These are phyloP conservation scores for Nannochloris sp. DNA, from an alignment of 139 green algal species.

Conservation along the genomic window DNA sequence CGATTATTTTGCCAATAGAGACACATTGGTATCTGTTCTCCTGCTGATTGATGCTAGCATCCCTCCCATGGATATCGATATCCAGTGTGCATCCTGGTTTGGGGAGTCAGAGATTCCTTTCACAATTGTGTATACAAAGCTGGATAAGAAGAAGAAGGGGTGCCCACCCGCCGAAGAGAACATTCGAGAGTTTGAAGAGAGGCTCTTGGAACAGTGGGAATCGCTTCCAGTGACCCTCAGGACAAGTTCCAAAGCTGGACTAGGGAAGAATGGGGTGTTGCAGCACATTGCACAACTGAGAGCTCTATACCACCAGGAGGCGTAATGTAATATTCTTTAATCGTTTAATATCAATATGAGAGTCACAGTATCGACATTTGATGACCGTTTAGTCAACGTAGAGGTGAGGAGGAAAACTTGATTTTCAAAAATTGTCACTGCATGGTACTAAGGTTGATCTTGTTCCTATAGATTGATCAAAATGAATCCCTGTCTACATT, in stretches of 20 bases:
- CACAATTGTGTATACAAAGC: slow-evolving; percentile 75
- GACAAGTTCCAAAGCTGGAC: slow-evolving; percentile 31
- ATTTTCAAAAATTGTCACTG: not conserved
- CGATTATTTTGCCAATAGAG: slow-evolving; percentile 72
- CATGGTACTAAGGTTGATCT: not conserved
- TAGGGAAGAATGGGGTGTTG: slow-evolving; percentile 49
- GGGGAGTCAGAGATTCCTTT: slow-evolving; percentile 55
- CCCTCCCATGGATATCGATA: slow-evolving; percentile 62
- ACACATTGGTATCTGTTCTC: slow-evolving; percentile 78
- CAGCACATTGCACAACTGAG: slow-evolving; percentile 46
- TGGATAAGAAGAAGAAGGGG: slow-evolving; percentile 67
- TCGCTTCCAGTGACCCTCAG: slow-evolving; percentile 36
- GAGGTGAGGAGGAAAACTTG: slow-evolving; percentile 22
- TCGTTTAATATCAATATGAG: slow-evolving; percentile 34
- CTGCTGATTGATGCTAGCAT: slow-evolving; percentile 85
- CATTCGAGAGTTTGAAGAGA: slow-evolving; percentile 38
- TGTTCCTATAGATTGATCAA: slow-evolving; percentile 44
- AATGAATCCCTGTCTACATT: slow-evolving; percentile 45
- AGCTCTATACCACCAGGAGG: slow-evolving; percentile 1
- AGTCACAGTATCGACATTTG: slow-evolving; percentile 35
- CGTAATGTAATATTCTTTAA: not conserved
- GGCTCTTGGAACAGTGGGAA: slow-evolving; percentile 31
- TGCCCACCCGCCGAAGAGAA: slow-evolving; percentile 26
- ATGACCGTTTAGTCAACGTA: slow-evolving; percentile 43
- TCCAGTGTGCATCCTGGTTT: slow-evolving; percentile 78